These are phyloP conservation scores for Suillus alpinus DNA, from an alignment of 768 basidiomycete species.

Conservation along the genomic window DNA sequence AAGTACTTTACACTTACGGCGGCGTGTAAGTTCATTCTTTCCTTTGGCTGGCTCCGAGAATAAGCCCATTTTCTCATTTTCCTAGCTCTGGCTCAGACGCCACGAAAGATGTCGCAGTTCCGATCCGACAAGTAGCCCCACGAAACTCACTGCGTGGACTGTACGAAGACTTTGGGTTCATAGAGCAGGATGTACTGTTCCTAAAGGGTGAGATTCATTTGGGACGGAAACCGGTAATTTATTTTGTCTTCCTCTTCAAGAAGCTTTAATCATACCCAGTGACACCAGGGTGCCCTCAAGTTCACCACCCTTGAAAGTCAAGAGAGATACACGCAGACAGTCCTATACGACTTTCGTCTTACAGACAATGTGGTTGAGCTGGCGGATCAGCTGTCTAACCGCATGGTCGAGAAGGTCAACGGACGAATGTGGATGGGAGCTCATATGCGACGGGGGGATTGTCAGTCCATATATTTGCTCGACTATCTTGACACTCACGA, in stretches of 20 bases:
- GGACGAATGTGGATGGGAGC: slow-evolving; percentile 43
- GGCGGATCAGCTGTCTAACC: slow-evolving; percentile 27
- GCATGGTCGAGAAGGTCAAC: slow-evolving; percentile 26
- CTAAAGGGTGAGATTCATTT: slow-evolving; percentile 39
- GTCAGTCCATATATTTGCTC: slow-evolving; percentile 21
- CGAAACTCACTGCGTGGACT: slow-evolving; percentile 34
- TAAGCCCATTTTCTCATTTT: background rate
- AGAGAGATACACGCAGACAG: slow-evolving; percentile 26
- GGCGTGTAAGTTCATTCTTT: slow-evolving; percentile 34
- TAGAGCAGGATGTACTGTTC: slow-evolving; percentile 35
- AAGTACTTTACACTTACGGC: slow-evolving; percentile 39
- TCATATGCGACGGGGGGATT: slow-evolving; percentile 45
- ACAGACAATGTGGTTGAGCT: slow-evolving; percentile 24
- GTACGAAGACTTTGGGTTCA: slow-evolving; percentile 35
- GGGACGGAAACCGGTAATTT: slow-evolving; percentile 36
- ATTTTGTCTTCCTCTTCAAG: background rate
- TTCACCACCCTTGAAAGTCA: slow-evolving; percentile 32
- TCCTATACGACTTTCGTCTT: slow-evolving; percentile 30
- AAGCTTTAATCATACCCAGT: background rate
- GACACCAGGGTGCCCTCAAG: slow-evolving; percentile 27
- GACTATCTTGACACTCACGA: too few species aligned
- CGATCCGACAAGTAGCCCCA: slow-evolving; percentile 33
- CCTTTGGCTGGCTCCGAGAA: background rate
- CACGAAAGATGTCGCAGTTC: slow-evolving; percentile 36
- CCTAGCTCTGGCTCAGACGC: slow-evolving; percentile 37